Percentiles rank a stretch among this genome's conserved stretches.
phyloP scores from a whole-genome alignment of 306 rosid species.

The Sphenostylis stenocarpa region DNA sequence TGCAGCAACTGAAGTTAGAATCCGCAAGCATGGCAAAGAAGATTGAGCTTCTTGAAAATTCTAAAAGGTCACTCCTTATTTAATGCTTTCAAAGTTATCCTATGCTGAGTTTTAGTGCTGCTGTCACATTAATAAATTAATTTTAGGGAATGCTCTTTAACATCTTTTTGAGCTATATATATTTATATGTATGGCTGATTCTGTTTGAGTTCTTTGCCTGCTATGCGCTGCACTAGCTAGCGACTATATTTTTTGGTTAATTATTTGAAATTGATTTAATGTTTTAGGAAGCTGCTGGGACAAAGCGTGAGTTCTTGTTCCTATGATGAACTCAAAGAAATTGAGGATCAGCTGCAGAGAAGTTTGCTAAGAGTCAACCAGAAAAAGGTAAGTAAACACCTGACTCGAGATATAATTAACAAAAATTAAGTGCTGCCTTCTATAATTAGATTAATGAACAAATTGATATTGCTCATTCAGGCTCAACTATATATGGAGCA shows the following conservation, averaged over 20 bases:
- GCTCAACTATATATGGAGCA: conserved; percentile 38
- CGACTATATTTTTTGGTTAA: not conserved
- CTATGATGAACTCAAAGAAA: conserved; percentile 46
- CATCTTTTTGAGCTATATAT: not conserved
- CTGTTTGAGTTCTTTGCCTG: not conserved
- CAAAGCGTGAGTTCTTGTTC: conserved; percentile 47
- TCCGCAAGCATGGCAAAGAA: conserved; percentile 40
- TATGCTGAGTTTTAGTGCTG: not conserved
- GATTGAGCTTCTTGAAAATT: conserved; percentile 56
- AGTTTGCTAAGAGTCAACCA: conserved; percentile 48
- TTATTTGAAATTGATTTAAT: not conserved
- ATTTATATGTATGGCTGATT: no score
- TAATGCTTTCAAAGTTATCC: not conserved
- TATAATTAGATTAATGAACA: not conserved
- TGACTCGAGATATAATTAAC: not conserved
- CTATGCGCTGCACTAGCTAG: not conserved
- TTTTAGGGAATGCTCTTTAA: not conserved
- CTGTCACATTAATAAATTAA: not conserved
- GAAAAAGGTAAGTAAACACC: conserved; percentile 50
- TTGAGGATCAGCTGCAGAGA: conserved; percentile 43
- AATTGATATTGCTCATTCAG: conserved; percentile 35
- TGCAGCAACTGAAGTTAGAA: conserved; percentile 63
- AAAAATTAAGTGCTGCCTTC: not conserved
- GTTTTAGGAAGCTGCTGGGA: conserved; percentile 65
- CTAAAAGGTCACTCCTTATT: conserved; percentile 49